Conservation (phyloP, 305 asterid species). For the Fraxinus sp. region DNA sequence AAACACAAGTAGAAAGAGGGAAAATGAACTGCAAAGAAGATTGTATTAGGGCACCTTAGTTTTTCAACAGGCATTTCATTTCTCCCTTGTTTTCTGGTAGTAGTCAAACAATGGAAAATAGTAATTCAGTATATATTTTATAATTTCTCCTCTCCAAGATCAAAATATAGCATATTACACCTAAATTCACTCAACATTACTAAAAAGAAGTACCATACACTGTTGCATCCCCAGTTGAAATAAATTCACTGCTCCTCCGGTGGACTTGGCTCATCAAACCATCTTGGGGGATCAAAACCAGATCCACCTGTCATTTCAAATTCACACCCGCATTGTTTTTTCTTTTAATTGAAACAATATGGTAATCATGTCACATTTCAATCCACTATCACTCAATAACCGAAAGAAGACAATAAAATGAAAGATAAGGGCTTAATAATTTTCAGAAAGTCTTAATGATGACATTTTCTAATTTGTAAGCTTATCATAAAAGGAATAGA, state of each 20-base stretch:
- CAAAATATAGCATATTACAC: neutral
- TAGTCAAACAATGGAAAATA: neutral
- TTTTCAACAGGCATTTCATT: neutral
- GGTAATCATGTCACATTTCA: neutral
- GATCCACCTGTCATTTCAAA: conserved; percentile 59
- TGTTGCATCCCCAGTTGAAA: neutral
- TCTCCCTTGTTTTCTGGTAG: neutral
- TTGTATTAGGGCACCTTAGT: neutral
- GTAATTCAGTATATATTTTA: neutral
- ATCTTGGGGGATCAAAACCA: conserved; percentile 94
- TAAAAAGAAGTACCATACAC: conserved; percentile 17
- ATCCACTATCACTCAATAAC: neutral
- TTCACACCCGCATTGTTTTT: neutral
- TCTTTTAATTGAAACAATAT: neutral
- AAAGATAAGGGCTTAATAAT: neutral
- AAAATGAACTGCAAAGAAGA: neutral
- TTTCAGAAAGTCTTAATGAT: neutral
- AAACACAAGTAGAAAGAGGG: neutral
- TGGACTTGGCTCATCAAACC: conserved; percentile 75
- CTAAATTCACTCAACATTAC: conserved; percentile 1
- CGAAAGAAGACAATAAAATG: neutral
- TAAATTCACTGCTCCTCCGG: conserved; percentile 44
- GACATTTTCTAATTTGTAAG: neutral
- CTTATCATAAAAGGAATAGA: neutral
- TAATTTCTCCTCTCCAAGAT: neutral